Conservation (phyloP, 371 early-diverging fungal genomes). For the Zancudomyces culisetae region DNA sequence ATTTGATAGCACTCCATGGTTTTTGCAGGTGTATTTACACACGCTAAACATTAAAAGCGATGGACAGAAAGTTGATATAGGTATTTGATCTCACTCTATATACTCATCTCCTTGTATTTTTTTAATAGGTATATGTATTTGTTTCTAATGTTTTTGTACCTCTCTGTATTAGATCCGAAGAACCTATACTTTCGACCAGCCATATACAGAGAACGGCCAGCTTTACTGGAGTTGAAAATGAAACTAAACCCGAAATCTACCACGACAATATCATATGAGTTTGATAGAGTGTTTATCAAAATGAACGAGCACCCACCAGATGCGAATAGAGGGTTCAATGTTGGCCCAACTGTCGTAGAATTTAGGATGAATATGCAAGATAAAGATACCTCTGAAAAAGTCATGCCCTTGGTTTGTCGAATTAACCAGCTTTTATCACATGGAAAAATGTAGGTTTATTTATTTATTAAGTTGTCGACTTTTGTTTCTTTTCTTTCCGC, state of each 20-base stretch:
- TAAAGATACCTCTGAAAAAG: neutral
- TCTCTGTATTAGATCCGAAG: conserved; percentile 6
- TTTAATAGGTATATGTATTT: neutral
- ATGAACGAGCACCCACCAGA: conserved; percentile 94
- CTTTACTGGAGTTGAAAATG: conserved; percentile 54
- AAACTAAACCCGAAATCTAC: conserved; percentile 43
- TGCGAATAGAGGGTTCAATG: conserved; percentile 85
- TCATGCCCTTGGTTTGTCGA: conserved; percentile 5
- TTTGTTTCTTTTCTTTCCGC: neutral
- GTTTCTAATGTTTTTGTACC: neutral
- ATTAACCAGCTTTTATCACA: neutral
- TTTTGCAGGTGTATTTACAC: conserved; percentile 68
- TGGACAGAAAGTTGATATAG: neutral
- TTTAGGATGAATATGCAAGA: neutral
- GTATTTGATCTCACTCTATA: neutral
- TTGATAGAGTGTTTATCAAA: conserved; percentile 75
- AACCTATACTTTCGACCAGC: conserved; percentile 47
- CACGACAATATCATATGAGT: conserved; percentile 45
- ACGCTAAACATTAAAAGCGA: conserved; percentile 37
- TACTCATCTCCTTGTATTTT: neutral
- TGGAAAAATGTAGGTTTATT: neutral
- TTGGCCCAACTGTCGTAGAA: conserved; percentile 39
- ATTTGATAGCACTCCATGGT: conserved; percentile 79
- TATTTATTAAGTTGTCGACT: neutral
- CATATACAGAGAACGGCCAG: conserved; percentile 56